Conservation (phyloP, 2,329 filamentous ascomycete genomes). For the Trichoderma koningii region DNA sequence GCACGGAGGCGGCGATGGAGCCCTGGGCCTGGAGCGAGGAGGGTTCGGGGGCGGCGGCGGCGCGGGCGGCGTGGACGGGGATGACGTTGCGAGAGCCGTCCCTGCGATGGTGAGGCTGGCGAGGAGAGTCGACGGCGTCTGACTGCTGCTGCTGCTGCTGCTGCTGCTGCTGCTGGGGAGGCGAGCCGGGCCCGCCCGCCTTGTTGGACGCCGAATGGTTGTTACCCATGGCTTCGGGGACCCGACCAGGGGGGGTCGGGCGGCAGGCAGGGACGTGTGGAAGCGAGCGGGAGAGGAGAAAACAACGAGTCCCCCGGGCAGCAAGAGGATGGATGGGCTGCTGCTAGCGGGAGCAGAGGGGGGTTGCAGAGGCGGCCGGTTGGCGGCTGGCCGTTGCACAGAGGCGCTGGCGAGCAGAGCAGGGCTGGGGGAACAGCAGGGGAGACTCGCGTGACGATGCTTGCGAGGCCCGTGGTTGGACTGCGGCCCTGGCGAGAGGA, state of each 20-base stretch:
- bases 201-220: constrained; percentile 45
- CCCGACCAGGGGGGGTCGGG: constrained; percentile 21
- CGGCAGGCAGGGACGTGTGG: constrained; percentile 4
- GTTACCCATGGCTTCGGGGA: constrained; percentile 40
- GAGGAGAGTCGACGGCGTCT: constrained; percentile 35
- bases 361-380: constrained; percentile 21
- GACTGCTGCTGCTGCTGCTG: constrained; percentile 18
- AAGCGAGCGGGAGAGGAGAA: constrained; percentile 18
- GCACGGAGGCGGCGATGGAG: constrained; percentile 53
- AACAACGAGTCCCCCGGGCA: constrained; percentile 18
- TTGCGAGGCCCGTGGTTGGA: constrained; percentile 20
- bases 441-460: constrained; percentile 25
- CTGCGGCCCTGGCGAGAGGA: constrained; percentile 23
- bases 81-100: constrained; percentile 51
- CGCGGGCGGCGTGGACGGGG: constrained; percentile 56
- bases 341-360: constrained; percentile 22
- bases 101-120: constrained; percentile 40
- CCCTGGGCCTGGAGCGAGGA: constrained; percentile 63
- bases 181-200: constrained; percentile 38
- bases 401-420: constrained; percentile 20
- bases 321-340: constrained; percentile 1
- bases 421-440: constrained; percentile 16
- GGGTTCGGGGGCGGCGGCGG: constrained; percentile 62
- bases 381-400: constrained; percentile 25
- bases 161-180: constrained; percentile 26